phyloP scores from a whole-genome alignment of 352 stramenopile species.

The Blastocystis sp. region DNA sequence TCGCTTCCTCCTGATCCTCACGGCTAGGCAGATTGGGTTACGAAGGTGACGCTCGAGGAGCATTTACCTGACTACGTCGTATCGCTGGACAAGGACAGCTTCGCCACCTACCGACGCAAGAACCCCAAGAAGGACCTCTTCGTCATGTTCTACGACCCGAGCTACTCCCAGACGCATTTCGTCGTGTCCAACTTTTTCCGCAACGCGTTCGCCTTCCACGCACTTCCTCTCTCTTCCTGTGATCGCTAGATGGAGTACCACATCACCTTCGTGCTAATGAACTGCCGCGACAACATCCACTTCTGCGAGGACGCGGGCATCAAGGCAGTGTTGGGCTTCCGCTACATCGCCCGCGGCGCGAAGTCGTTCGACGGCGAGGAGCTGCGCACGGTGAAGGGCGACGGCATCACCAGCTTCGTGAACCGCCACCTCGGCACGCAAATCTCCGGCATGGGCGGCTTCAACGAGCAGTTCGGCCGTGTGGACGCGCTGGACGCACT shows the following conservation, averaged over 20 bases:
- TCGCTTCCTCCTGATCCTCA: background rate
- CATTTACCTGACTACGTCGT: constrained; percentile 40
- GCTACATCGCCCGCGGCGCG: constrained; percentile 2
- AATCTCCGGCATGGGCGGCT: constrained; percentile 24
- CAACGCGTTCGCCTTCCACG: constrained; percentile 47
- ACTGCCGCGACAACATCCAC: background rate
- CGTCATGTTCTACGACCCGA: constrained; percentile 45
- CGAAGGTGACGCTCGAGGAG: background rate
- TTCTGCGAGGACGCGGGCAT: constrained; percentile 24
- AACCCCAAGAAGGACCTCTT: constrained; percentile 24
- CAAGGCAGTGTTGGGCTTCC: constrained; percentile 12
- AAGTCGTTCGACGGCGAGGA: constrained; percentile 36
- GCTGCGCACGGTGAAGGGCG: constrained; percentile 18
- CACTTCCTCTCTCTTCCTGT: background rate
- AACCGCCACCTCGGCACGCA: constrained; percentile 20
- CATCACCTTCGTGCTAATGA: constrained; percentile 17
- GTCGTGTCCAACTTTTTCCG: constrained; percentile 36
- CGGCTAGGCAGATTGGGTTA: constrained; percentile 41
- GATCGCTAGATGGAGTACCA: constrained; percentile 18
- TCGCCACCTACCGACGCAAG: constrained; percentile 22
- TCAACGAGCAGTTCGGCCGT: constrained; percentile 47
- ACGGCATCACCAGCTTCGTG: constrained; percentile 29
- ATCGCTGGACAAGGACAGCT: constrained; percentile 14
- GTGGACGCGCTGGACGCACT: constrained; percentile 16
- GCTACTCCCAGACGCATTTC: constrained; percentile 27